These are phyloP conservation scores for Clonostachys rhizophaga DNA, from an alignment of 2,329 filamentous ascomycete genomes.

Conservation along the genomic window DNA sequence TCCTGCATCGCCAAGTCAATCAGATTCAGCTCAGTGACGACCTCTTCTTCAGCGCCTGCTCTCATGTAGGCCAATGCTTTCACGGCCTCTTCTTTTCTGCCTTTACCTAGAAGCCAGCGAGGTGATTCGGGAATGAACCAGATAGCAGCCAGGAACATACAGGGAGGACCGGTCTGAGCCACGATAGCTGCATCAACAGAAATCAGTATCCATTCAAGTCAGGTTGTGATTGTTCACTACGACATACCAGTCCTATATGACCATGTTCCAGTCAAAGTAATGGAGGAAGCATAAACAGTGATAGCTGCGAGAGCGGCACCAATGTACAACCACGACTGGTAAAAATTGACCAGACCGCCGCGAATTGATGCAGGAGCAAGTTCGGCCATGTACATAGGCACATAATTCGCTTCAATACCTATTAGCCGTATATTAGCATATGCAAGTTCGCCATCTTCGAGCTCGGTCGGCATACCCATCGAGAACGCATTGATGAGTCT, in stretches of 20 bases:
- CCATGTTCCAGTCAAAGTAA: constrained; percentile 3
- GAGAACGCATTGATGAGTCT: constrained; percentile 5
- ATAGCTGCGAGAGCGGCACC: constrained; percentile 4
- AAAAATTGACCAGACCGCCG: constrained; percentile 8
- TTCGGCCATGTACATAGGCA: constrained; percentile 9
- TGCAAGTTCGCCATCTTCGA: no score
- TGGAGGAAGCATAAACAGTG: background rate
- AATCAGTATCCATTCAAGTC: no score
- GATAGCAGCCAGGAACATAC: background rate
- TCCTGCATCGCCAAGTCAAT: constrained; percentile 7
- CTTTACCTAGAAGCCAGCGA: constrained; percentile 7
- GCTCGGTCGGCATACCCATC: background rate
- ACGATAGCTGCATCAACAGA: background rate
- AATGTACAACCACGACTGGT: constrained; percentile 3
- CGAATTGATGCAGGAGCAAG: constrained; percentile 6
- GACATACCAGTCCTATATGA: background rate
- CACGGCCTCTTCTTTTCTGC: constrained; percentile 7
- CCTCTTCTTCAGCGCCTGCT: constrained; percentile 3
- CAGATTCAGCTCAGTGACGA: constrained; percentile 2
- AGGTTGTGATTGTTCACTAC: no score
- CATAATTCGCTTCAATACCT: constrained; percentile 5
- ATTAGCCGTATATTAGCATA: no score
- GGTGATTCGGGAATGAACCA: constrained; percentile 9
- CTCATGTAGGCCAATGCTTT: constrained; percentile 4
- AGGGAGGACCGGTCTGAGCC: constrained; percentile 1